A percentile compares a stretch with the other conserved stretches of the same genome.
Conservation (phyloP, 1,139 yeast genomes). For the Geotrichum carabidarum region DNA sequence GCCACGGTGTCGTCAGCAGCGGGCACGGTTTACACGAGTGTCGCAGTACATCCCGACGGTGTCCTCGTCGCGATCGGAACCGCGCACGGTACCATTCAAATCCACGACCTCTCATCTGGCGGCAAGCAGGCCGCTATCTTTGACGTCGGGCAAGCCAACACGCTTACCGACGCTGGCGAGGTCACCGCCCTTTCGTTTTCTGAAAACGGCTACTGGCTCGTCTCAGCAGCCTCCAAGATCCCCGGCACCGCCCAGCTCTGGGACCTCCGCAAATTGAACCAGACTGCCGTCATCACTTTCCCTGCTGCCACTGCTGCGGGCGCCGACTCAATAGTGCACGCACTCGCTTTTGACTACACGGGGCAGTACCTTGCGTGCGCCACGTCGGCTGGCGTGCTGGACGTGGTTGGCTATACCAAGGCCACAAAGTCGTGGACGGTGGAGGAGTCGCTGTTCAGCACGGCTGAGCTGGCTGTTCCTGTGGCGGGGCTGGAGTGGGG, state of each 20-base stretch:
- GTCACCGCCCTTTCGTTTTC: constrained; percentile 51
- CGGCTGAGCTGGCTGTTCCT: constrained; percentile 7
- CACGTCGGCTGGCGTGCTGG: constrained; percentile 21
- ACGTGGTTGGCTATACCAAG: constrained; percentile 25
- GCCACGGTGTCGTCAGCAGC: background rate
- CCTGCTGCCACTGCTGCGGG: constrained; percentile 15
- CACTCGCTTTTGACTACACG: constrained; percentile 46
- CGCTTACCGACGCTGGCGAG: constrained; percentile 29
- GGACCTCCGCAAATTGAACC: constrained; percentile 28
- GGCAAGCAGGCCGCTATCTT: constrained; percentile 40
- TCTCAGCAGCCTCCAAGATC: constrained; percentile 25
- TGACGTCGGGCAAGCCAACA: constrained; percentile 21
- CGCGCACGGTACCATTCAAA: constrained; percentile 39
- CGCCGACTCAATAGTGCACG: constrained; percentile 21
- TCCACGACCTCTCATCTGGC: constrained; percentile 45
- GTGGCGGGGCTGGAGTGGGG: constrained; percentile 26
- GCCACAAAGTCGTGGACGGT: constrained; percentile 23
- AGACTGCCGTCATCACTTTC: constrained; percentile 27
- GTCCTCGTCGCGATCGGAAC: constrained; percentile 51
- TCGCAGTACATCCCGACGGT: constrained; percentile 60
- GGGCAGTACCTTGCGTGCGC: constrained; percentile 34
- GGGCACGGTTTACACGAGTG: constrained; percentile 8
- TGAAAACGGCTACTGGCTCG: constrained; percentile 67
- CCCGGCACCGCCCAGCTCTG: constrained; percentile 18
- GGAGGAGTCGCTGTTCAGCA: background rate